Percentiles rank a stretch among this genome's conserved stretches.
Evolutionary conservation across 148 eudicot species (phyloP).

Genomic region (Fagopyrum tataricum): DNA sequence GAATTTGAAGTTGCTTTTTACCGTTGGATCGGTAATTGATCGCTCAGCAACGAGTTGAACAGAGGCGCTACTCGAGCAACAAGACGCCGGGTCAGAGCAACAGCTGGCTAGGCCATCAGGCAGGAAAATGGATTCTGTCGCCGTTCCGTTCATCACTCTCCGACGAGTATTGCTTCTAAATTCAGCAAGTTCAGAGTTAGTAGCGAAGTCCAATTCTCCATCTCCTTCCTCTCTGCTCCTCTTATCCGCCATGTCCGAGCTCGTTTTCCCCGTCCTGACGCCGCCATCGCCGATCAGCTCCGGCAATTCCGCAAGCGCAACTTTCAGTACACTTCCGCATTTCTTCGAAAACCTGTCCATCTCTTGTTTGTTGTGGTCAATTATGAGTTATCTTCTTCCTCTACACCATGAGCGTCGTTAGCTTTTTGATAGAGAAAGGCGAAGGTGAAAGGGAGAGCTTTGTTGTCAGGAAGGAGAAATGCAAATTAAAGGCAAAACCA

Average conservation of each 20-base stretch:
- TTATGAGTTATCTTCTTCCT: conserved; percentile 10
- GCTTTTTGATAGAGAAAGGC: conserved; percentile 3
- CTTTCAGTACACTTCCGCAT: not conserved
- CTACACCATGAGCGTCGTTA: not conserved
- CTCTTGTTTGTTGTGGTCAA: not conserved
- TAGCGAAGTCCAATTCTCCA: not conserved
- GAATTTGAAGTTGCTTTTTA: not conserved
- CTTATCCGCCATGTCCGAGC: not conserved
- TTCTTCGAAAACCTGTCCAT: not conserved
- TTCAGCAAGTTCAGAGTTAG: not conserved
- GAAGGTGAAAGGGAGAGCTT: conserved; percentile 6
- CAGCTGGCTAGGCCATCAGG: not conserved
- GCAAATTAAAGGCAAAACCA: not conserved
- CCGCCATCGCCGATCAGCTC: conserved; percentile 2
- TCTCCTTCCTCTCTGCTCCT: not conserved
- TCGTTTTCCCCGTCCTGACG: not conserved
- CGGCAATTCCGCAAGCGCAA: not conserved
- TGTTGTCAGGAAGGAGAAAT: conserved; percentile 9
- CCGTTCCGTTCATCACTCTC: conserved; percentile 4
- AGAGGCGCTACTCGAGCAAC: conserved; percentile 7
- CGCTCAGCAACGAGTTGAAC: not conserved
- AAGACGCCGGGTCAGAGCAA: conserved; percentile 1
- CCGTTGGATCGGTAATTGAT: conserved; percentile 9
- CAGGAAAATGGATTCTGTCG: not conserved
- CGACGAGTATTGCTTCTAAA: not conserved